Conservation (phyloP, 441 rosid genomes). For the Manihot esculenta region DNA sequence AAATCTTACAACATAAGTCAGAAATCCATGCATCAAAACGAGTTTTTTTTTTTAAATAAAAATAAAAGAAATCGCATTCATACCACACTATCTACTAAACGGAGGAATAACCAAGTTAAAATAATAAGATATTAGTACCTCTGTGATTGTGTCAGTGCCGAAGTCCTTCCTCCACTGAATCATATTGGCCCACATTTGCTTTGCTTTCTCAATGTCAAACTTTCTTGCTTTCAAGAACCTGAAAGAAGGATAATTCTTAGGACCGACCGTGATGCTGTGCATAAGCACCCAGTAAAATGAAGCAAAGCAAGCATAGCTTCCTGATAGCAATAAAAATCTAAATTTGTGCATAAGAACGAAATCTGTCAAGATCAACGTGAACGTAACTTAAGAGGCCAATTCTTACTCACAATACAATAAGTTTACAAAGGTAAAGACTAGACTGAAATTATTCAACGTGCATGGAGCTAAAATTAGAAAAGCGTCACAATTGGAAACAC, state of each 20-base stretch:
- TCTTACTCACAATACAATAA: background rate
- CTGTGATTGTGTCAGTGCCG: constrained; percentile 74
- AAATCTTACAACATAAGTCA: background rate
- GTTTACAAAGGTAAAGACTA: background rate
- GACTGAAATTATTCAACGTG: background rate
- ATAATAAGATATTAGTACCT: constrained; percentile 44
- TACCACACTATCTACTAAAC: background rate
- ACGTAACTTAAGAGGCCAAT: background rate
- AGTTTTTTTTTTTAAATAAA: background rate
- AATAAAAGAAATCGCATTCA: too few relatives aligned
- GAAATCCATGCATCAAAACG: constrained; percentile 1
- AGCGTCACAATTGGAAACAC: background rate
- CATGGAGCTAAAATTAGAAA: background rate
- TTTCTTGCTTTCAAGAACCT: constrained; percentile 97
- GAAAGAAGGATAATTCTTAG: constrained; percentile 16
- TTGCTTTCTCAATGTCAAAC: constrained; percentile 91
- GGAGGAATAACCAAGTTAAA: background rate
- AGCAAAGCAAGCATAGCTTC: background rate
- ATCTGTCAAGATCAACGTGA: background rate
- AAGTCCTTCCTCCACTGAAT: constrained; percentile 97
- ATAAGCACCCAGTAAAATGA: constrained; percentile 1
- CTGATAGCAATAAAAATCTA: too few relatives aligned
- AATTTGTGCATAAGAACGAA: background rate
- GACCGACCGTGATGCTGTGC: background rate
- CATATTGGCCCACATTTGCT: constrained; percentile 98